These are phyloP conservation scores for Rhynchospora tenuis DNA, from an alignment of 176 grass and related monocot genomes.

Conservation along the genomic window DNA sequence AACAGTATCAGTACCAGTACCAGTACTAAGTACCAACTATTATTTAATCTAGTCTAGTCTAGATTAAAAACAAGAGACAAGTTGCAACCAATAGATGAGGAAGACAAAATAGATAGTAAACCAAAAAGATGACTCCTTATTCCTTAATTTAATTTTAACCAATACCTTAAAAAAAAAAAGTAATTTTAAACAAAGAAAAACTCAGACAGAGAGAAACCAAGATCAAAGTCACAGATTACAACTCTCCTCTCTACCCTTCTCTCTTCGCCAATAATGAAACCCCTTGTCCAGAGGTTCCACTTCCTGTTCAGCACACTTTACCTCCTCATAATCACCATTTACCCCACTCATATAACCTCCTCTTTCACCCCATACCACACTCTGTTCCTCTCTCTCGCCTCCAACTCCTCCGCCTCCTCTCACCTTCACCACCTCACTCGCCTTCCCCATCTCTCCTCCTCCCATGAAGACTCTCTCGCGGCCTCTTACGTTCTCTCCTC, in stretches of 20 bases:
- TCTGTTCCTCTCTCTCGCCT: constrained; percentile 62
- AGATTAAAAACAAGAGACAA: too few relatives aligned
- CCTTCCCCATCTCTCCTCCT: constrained; percentile 65
- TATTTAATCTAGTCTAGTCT: too few relatives aligned
- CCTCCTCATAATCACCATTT: constrained; percentile 3
- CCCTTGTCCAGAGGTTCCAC: constrained; percentile 7
- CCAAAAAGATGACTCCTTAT: too few relatives aligned
- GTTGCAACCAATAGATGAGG: not conserved
- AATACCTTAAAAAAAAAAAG: not conserved
- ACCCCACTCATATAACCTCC: constrained; percentile 17
- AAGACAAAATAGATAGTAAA: not conserved
- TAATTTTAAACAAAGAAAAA: too few relatives aligned
- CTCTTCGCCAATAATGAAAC: constrained; percentile 16
- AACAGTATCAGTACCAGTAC: too few relatives aligned
- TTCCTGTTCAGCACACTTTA: not conserved
- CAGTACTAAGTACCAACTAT: too few relatives aligned
- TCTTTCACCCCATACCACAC: constrained; percentile 47
- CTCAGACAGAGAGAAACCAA: too few relatives aligned
- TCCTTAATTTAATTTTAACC: too few relatives aligned
- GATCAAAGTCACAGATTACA: too few relatives aligned
- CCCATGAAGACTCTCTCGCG: constrained; percentile 36
- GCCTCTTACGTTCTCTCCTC: constrained; percentile 44
- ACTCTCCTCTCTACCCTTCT: too few relatives aligned
- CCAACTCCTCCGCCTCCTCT: constrained; percentile 67
- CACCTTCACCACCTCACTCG: constrained; percentile 69